Percentiles rank a stretch among this genome's conserved stretches.
phyloP scores from a whole-genome alignment of 345 rosid species.

The Pseudoturritis turrita region DNA sequence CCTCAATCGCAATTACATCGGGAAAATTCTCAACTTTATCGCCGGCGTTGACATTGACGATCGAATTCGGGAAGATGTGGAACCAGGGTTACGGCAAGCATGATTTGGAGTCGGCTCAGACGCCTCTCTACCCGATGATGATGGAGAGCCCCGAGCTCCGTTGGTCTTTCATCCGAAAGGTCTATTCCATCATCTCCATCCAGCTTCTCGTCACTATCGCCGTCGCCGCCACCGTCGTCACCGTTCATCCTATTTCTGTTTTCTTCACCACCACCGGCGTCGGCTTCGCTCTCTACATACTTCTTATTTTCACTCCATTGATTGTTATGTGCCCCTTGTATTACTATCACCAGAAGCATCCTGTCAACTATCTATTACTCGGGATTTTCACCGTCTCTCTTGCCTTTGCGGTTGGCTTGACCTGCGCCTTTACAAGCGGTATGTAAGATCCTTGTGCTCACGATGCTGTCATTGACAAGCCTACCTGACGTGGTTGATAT shows the following conservation, averaged over 20 bases:
- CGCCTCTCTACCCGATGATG: conserved; percentile 86
- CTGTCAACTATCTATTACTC: conserved; percentile 73
- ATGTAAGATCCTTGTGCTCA: too few species aligned
- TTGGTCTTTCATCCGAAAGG: conserved; percentile 87
- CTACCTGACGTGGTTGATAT: neutral
- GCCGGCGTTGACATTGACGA: neutral
- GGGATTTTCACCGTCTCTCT: conserved; percentile 69
- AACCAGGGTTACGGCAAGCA: conserved; percentile 38
- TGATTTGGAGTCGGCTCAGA: conserved; percentile 67
- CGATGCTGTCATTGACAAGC: too few species aligned
- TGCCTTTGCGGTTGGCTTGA: conserved; percentile 76
- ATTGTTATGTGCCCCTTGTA: conserved; percentile 70
- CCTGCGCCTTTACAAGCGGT: conserved; percentile 83
- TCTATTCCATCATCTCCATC: conserved; percentile 64
- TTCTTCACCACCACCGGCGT: conserved; percentile 63
- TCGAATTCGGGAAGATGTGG: conserved; percentile 43
- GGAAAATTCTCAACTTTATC: neutral
- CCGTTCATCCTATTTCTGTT: conserved; percentile 51
- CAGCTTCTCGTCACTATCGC: conserved; percentile 74
- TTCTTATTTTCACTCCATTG: conserved; percentile 66
- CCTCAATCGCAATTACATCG: neutral
- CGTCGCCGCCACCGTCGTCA: conserved; percentile 71
- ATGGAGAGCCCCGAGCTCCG: conserved; percentile 80
- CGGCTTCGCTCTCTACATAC: conserved; percentile 75
- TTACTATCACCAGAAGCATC: conserved; percentile 85